phyloP scores from a whole-genome alignment of 768 basidiomycete species.

The Lyophyllum shimeji region DNA sequence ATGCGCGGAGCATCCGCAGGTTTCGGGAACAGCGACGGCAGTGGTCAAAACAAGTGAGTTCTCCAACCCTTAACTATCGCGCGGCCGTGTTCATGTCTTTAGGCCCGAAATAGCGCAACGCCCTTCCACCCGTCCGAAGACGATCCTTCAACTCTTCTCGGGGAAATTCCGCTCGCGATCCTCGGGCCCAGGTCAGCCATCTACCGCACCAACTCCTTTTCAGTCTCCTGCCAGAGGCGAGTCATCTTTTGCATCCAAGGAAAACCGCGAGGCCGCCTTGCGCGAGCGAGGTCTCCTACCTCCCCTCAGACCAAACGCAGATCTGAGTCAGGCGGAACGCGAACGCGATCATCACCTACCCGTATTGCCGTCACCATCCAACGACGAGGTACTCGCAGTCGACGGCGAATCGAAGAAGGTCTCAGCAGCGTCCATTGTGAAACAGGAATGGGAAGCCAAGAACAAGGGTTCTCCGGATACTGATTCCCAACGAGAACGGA shows the following conservation, averaged over 20 bases:
- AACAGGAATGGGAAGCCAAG: conserved; percentile 51
- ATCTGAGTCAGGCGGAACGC: conserved; percentile 40
- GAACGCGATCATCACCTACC: conserved; percentile 37
- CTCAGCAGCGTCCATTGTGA: conserved; percentile 53
- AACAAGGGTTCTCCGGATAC: conserved; percentile 26
- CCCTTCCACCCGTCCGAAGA: conserved; percentile 25
- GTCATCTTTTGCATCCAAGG: conserved; percentile 27
- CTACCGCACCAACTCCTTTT: conserved; percentile 6
- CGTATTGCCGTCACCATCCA: conserved; percentile 22
- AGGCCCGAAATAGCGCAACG: conserved; percentile 14
- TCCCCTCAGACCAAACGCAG: conserved; percentile 39
- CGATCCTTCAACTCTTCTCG: conserved; percentile 33
- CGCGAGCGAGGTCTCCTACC: conserved; percentile 61
- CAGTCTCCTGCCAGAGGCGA: conserved; percentile 18
- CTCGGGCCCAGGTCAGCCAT: conserved; percentile 5
- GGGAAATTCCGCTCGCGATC: conserved; percentile 28
- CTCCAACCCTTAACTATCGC: not conserved
- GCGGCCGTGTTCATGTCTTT: not conserved
- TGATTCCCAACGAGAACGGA: conserved; percentile 23
- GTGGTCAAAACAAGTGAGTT: conserved; percentile 7
- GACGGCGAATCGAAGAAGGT: conserved; percentile 16
- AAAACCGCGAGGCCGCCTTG: conserved; percentile 54
- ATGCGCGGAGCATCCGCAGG: not conserved
- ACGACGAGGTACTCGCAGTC: conserved; percentile 11
- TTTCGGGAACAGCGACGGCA: conserved; percentile 1